Conservation (phyloP, 2,329 filamentous ascomycete genomes). For the Alternaria ethzedia region DNA sequence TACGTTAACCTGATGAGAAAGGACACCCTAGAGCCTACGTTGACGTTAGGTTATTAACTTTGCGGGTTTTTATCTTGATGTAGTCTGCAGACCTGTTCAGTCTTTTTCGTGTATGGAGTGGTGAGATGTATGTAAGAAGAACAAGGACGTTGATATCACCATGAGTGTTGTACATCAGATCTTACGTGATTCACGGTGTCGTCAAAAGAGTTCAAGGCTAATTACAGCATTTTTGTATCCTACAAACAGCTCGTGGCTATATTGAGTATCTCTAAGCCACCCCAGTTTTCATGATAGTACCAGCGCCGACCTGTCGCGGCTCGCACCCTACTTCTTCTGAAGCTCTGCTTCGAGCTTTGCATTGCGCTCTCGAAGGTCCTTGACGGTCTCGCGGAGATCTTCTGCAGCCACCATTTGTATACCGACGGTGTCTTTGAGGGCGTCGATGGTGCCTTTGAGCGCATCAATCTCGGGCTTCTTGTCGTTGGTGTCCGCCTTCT, state of each 20-base stretch:
- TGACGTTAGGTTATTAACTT: too few relatives aligned
- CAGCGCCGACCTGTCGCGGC: neutral
- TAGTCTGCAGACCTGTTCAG: too few relatives aligned
- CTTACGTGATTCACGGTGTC: too few relatives aligned
- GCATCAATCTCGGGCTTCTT: neutral
- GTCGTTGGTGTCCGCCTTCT: neutral
- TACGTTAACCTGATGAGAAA: too few relatives aligned
- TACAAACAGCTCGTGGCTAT: neutral
- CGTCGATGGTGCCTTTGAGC: neutral
- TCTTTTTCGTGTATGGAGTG: too few relatives aligned
- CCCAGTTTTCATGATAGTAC: neutral
- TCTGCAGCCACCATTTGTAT: neutral
- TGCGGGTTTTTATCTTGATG: too few relatives aligned
- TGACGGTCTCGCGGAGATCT: neutral
- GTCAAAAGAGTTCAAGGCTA: accelerated
- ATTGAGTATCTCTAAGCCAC: neutral
- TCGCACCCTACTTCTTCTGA: neutral
- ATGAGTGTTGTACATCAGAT: too few relatives aligned
- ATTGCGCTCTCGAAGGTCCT: neutral
- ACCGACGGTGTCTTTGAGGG: neutral
- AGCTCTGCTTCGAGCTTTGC: neutral
- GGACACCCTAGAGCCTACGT: too few relatives aligned
- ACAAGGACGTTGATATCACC: too few relatives aligned
- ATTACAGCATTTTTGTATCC: neutral
- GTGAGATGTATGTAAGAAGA: too few relatives aligned